phyloP scores from a whole-genome alignment of 768 basidiomycete genomes.

The Megacollybia marginata region DNA sequence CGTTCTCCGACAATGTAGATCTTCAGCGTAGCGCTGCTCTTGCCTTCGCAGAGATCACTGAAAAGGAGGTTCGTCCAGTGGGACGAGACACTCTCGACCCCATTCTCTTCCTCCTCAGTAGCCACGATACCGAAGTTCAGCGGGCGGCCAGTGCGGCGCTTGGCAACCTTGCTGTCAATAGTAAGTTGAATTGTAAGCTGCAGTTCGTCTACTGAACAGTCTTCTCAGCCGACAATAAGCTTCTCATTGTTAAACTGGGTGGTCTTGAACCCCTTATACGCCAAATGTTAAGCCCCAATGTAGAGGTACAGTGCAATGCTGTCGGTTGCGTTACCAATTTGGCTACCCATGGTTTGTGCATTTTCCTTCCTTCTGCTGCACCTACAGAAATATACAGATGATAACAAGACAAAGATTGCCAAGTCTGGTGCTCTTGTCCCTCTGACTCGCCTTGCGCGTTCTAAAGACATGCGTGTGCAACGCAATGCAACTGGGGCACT shows the following conservation, averaged over 20 bases:
- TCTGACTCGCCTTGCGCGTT: constrained; percentile 89
- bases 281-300: constrained; percentile 98
- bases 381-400: constrained; percentile 47
- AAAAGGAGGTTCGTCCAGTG: constrained; percentile 97
- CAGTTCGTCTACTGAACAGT: constrained; percentile 6
- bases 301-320: constrained; percentile 99
- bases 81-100: constrained; percentile 97
- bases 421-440: constrained; percentile 99
- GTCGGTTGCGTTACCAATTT: constrained; percentile 99
- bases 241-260: constrained; percentile 95
- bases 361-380: constrained; percentile 4
- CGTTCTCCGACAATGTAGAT: constrained; percentile 98
- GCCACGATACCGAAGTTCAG: constrained; percentile 98
- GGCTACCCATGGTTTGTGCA: constrained; percentile 83
- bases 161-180: constrained; percentile 96
- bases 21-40: constrained; percentile 95
- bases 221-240: constrained; percentile 88
- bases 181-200: constrained; percentile 43
- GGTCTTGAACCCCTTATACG: constrained; percentile 96
- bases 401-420: constrained; percentile 99
- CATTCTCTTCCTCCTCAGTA: constrained; percentile 92
- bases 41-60: constrained; percentile 98
- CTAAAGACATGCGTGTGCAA: constrained; percentile 99
- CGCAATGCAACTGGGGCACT: constrained; percentile 97
- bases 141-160: constrained; percentile 95